Percentiles rank a stretch among this genome's conserved stretches.
These are phyloP conservation scores for Cystobasidium pallidum DNA, from an alignment of 1,284 basidiomycete species.

Conservation along the genomic window DNA sequence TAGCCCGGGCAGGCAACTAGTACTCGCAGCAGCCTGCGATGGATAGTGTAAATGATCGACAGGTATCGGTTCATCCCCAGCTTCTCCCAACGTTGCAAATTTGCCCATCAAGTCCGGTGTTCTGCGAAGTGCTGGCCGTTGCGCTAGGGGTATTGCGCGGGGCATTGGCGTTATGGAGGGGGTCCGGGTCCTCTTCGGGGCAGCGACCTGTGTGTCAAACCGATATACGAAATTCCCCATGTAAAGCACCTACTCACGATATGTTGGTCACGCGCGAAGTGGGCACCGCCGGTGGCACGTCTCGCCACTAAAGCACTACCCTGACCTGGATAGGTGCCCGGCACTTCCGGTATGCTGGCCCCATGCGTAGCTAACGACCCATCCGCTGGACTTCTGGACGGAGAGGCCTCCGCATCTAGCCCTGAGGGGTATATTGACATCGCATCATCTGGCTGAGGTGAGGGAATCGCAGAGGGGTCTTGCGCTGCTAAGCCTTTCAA, in stretches of 20 bases:
- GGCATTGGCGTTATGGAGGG: slow-evolving; percentile 26
- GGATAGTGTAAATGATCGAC: not conserved
- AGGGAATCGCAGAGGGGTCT: slow-evolving; percentile 2
- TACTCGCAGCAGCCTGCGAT: not conserved
- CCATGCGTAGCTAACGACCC: not conserved
- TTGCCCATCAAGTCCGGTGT: slow-evolving; percentile 71
- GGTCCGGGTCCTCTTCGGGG: slow-evolving; percentile 10
- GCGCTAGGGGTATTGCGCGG: slow-evolving; percentile 52
- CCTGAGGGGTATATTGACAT: slow-evolving; percentile 27
- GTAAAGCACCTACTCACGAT: not conserved
- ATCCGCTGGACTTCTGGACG: slow-evolving; percentile 4
- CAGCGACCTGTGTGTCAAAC: not conserved
- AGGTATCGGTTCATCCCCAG: not conserved
- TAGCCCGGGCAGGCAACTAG: not conserved
- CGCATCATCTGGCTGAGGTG: not conserved
- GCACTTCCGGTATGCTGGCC: slow-evolving; percentile 18
- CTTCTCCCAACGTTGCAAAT: slow-evolving; percentile 45
- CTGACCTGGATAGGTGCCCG: slow-evolving; percentile 35
- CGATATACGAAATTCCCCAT: not conserved
- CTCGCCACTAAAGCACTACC: slow-evolving; percentile 35
- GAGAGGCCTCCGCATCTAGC: slow-evolving; percentile 2
- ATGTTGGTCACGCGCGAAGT: slow-evolving; percentile 3
- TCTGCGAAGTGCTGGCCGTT: slow-evolving; percentile 70
- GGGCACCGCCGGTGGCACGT: slow-evolving; percentile 20
- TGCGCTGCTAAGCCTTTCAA: slow-evolving; percentile 36